Percentiles rank a stretch among this genome's conserved stretches.
Conservation (phyloP, 2,329 filamentous ascomycete genomes). For the Verruconis gallopava region DNA sequence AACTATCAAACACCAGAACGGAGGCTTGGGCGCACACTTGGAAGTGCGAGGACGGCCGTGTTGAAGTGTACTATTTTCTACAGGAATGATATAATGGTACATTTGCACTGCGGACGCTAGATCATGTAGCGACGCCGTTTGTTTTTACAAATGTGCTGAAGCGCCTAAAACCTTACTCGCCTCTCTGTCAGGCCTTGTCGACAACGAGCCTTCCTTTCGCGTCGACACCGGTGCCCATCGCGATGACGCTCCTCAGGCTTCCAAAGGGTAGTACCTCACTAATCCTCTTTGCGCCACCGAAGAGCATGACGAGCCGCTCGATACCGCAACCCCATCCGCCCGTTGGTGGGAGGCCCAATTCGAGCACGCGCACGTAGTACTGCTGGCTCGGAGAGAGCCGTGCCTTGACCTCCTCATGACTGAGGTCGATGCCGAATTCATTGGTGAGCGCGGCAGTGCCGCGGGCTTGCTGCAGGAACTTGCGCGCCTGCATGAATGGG, state of each 20-base stretch:
- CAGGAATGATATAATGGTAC: no score
- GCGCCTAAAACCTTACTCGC: no score
- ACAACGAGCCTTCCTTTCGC: not conserved
- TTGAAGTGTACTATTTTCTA: no score
- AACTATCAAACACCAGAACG: no score
- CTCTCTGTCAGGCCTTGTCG: not conserved
- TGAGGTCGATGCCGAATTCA: conserved; percentile 5
- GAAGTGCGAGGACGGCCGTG: no score
- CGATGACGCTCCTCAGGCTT: conserved; percentile 52
- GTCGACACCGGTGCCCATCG: conserved; percentile 15
- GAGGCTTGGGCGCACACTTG: no score
- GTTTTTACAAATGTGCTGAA: no score
- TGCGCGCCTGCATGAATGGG: conserved; percentile 70
- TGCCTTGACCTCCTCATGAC: conserved; percentile 12
- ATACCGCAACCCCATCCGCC: conserved; percentile 94
- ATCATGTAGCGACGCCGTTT: no score
- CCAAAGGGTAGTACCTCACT: conserved; percentile 82
- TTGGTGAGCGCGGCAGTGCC: not conserved
- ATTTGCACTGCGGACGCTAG: no score
- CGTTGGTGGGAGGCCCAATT: conserved; percentile 86
- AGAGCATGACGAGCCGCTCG: conserved; percentile 83
- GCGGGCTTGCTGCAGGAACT: conserved; percentile 53
- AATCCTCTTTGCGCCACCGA: conserved; percentile 66
- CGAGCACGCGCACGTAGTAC: conserved; percentile 66
- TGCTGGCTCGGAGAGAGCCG: conserved; percentile 9